Evolutionary conservation across 805 yeast species (phyloP).

Genomic region (Schwanniomyces occidentalis): DNA sequence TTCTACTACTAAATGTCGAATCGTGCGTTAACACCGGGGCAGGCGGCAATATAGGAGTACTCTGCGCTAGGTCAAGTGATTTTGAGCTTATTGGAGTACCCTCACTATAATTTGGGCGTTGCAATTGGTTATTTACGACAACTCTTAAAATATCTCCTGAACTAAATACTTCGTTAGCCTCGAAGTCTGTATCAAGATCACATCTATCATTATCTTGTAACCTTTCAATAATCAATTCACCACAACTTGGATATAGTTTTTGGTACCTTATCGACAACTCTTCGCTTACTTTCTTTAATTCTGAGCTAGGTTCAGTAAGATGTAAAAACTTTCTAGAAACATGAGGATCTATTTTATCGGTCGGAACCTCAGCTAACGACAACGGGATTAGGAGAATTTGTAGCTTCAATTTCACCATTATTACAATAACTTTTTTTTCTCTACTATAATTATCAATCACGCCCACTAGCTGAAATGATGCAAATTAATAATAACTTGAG

Average conservation of each 20-base stretch:
- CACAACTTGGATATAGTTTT: constrained; percentile 66
- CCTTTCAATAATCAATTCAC: constrained; percentile 53
- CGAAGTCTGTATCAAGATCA: constrained; percentile 78
- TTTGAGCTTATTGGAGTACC: constrained; percentile 5
- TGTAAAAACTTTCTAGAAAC: constrained; percentile 58
- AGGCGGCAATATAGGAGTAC: constrained; percentile 23
- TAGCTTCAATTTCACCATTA: constrained; percentile 29
- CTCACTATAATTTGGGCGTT: constrained; percentile 2
- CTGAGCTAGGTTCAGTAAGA: constrained; percentile 50
- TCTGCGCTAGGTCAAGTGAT: constrained; percentile 11
- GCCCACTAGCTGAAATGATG: too few species aligned
- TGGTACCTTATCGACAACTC: constrained; percentile 58
- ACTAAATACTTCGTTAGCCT: constrained; percentile 62
- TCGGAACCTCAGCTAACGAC: constrained; percentile 16
- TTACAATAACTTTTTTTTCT: constrained; percentile 1
- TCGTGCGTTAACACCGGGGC: constrained; percentile 22
- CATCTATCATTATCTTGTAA: constrained; percentile 69
- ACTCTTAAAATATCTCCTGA: constrained; percentile 37
- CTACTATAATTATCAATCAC: too few species aligned
- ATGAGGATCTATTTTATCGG: constrained; percentile 21
- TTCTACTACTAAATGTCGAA: constrained; percentile 13
- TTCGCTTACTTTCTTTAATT: constrained; percentile 49
- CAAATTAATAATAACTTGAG: too few species aligned
- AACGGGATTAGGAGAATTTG: constrained; percentile 38
- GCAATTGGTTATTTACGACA: constrained; percentile 28